Evolutionary conservation across 225 moss, liverwort and hornwort genomes (phyloP).

Genomic region (Climacium dendroides): DNA sequence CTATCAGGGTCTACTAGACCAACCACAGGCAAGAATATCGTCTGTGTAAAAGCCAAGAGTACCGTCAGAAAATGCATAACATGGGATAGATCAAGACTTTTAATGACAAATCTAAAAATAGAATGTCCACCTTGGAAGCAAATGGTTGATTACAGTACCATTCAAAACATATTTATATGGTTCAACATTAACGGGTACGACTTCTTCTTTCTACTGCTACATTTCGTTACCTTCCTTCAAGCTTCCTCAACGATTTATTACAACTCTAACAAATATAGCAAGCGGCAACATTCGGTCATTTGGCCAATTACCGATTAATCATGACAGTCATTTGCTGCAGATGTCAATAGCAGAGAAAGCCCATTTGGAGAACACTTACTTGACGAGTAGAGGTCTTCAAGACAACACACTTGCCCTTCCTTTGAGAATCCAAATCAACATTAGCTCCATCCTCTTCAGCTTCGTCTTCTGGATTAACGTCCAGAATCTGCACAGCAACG

Average conservation of each 20-base stretch:
- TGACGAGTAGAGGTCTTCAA: constrained; percentile 93
- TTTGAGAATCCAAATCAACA: constrained; percentile 88
- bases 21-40: constrained; percentile 88
- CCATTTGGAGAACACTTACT: constrained; percentile 26
- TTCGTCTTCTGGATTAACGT: constrained; percentile 89
- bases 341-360: background rate
- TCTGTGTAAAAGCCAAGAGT: constrained; percentile 22
- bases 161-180: background rate
- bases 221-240: background rate
- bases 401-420: constrained; percentile 94
- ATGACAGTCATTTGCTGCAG: background rate
- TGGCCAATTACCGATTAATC: background rate
- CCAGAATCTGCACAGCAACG: constrained; percentile 53
- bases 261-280: background rate
- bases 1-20: constrained; percentile 79
- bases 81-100: background rate
- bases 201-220: background rate
- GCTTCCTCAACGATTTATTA: background rate
- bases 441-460: constrained; percentile 96
- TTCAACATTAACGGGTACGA: background rate
- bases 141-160: background rate
- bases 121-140: background rate
- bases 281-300: too few species aligned
- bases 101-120: background rate
- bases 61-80: background rate